Evolutionary conservation across 441 rosid genomes (phyloP).

Genomic region (Pelargonium fulgidum): DNA sequence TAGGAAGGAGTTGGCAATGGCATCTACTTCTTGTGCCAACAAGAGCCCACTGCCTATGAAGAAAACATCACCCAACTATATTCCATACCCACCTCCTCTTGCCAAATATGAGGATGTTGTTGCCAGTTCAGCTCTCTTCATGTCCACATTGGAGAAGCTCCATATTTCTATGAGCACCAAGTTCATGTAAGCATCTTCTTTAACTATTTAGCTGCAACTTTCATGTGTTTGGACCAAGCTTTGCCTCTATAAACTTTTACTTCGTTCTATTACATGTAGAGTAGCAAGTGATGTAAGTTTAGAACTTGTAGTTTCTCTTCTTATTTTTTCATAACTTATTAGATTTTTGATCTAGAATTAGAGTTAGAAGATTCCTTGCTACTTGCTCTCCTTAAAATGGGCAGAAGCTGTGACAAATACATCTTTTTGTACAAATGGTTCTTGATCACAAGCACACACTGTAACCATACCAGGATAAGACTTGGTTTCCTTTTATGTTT

Average conservation of each 20-base stretch:
- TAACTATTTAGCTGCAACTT: neutral
- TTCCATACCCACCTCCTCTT: conserved; percentile 48
- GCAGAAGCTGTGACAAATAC: too few species aligned
- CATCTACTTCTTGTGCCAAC: conserved; percentile 67
- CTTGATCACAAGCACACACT: too few species aligned
- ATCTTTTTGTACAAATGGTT: too few species aligned
- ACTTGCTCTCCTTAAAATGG: too few species aligned
- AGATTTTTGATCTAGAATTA: neutral
- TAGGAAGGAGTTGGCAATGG: conserved; percentile 42
- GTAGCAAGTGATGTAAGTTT: too few species aligned
- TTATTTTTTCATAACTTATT: too few species aligned
- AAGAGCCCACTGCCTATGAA: conserved; percentile 46
- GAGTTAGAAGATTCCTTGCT: too few species aligned
- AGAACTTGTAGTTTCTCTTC: too few species aligned
- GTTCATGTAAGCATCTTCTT: conserved; percentile 54
- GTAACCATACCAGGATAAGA: neutral
- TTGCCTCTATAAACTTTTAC: neutral
- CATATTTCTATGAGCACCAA: conserved; percentile 78
- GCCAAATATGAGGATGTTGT: conserved; percentile 67
- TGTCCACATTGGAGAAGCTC: conserved; percentile 64
- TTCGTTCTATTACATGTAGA: neutral
- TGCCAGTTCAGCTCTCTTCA: conserved; percentile 48
- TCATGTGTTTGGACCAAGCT: neutral
- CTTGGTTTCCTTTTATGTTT: neutral
- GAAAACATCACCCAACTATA: conserved; percentile 33